Base-by-base conservation (phyloP, 768 basidiomycete genomes). In the Boletus tylopilopsis region DNA sequence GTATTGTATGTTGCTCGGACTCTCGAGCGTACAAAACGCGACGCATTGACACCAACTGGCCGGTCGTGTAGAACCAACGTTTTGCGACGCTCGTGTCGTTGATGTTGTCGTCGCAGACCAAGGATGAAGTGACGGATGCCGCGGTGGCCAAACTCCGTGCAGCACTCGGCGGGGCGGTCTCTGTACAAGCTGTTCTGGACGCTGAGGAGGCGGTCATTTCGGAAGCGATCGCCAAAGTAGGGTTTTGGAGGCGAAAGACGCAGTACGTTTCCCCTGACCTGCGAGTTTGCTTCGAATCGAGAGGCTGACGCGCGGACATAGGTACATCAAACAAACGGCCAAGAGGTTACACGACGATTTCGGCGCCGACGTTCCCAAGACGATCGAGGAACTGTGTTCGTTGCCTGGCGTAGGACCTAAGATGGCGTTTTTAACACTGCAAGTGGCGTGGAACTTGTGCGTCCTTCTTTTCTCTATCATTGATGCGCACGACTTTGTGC, bases 31-130 rank as follows among this genome's bases (percentile, higher is more conserved):
- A n/a, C n/a, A n/a, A n/a, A n/a, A n/a, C n/a, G n/a, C n/a, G n/a
- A n/a, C n/a, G n/a, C n/a, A n/a, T n/a, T n/a, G n/a, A n/a, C n/a
- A n/a, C n/a, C n/a, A n/a, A n/a, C n/a, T n/a, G n/a, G n/a, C n/a
- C n/a, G n/a, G n/a, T n/a, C n/a, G n/a, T n/a, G n/a, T 0, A 50
- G 91, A 91, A 83, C 48, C 77, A 80, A 42, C 84, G 94, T 3
- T 88, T 91, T 51, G 77, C 89, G 9, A 90, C 87, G 5, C 81
- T 99, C 19, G 80, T 99, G 7, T 91, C 94, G 4, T 75, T 99
- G 38, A 96, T 97, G 92, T 78, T 98, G 2, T 93, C 90, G 10
- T 92, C 92, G 2, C 95, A 98, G 65, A 97, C 95, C 5, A 97
- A 94, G 60, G 94, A 95, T 63, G 83, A 90, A 58, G 85, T 93